Conservation (phyloP, 2,329 filamentous ascomycete genomes). For the Curvularia eragrostidis region DNA sequence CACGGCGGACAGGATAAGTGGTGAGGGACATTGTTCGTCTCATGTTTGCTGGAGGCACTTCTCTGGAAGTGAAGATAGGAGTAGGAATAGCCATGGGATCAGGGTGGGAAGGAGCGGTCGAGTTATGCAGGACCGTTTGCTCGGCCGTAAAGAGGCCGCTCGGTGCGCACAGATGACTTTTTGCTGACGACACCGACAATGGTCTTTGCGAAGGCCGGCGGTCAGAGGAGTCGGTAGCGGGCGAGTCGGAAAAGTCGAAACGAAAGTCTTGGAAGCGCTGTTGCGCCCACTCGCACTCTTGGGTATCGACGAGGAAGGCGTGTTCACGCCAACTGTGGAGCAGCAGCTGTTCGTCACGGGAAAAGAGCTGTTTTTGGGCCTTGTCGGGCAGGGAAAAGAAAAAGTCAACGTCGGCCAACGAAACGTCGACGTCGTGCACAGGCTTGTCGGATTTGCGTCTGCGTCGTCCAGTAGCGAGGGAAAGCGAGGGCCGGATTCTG, state of each 20-base stretch:
- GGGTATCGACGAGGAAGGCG: constrained; percentile 21
- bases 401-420: constrained; percentile 68
- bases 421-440: constrained; percentile 44
- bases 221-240: constrained; percentile 10
- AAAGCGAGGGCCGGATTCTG: constrained; percentile 28
- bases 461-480: constrained; percentile 32
- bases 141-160: constrained; percentile 15
- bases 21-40: constrained; percentile 75
- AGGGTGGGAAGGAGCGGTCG: constrained; percentile 35
- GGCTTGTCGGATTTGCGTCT: constrained; percentile 46
- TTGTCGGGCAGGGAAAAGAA: constrained; percentile 75
- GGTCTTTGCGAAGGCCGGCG: constrained; percentile 28
- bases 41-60: constrained; percentile 24
- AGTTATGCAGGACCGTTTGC: constrained; percentile 28
- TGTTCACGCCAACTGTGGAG: constrained; percentile 53
- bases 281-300: constrained; percentile 26
- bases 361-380: constrained; percentile 73
- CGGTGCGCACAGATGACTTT: constrained; percentile 28
- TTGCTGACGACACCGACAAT: constrained; percentile 26
- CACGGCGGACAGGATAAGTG: constrained; percentile 66
- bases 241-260: constrained; percentile 34
- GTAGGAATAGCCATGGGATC: constrained; percentile 36
- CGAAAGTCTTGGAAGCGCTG: constrained; percentile 45
- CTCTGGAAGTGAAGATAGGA: constrained; percentile 25
- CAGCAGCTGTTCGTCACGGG: constrained; percentile 71